Percentiles rank a stretch among this genome's conserved stretches.
Conservation (phyloP, 805 yeast genomes). For the Torulaspora quercuum region DNA sequence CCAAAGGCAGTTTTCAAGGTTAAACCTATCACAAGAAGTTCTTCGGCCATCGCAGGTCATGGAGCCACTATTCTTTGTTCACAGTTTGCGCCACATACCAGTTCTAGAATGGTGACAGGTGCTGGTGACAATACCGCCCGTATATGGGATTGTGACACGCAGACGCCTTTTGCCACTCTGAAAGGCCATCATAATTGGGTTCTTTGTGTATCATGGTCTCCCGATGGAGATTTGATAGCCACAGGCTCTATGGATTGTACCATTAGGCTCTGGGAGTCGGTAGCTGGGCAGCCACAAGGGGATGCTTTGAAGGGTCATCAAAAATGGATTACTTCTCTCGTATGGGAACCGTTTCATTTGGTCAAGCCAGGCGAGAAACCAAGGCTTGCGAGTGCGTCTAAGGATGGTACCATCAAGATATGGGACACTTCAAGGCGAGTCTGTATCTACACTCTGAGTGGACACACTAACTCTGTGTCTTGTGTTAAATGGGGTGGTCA, state of each 20-base stretch:
- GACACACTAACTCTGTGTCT: slow-evolving; percentile 85
- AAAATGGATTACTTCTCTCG: slow-evolving; percentile 83
- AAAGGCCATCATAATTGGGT: slow-evolving; percentile 93
- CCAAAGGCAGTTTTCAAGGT: slow-evolving; percentile 96
- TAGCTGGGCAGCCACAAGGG: slow-evolving; percentile 70
- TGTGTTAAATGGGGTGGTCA: slow-evolving; percentile 98
- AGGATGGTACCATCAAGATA: slow-evolving; percentile 82
- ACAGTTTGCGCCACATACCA: slow-evolving; percentile 87
- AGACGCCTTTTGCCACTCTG: slow-evolving; percentile 79
- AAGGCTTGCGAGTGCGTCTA: slow-evolving; percentile 80
- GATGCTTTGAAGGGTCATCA: slow-evolving; percentile 73
- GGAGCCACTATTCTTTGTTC: slow-evolving; percentile 90
- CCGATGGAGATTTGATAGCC: slow-evolving; percentile 86
- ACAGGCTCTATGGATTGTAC: slow-evolving; percentile 96
- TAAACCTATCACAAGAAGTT: slow-evolving; percentile 81
- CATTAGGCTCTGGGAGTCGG: slow-evolving; percentile 80
- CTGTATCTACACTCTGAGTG: slow-evolving; percentile 68
- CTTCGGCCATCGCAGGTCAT: slow-evolving; percentile 92
- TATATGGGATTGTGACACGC: slow-evolving; percentile 95
- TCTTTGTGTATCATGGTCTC: slow-evolving; percentile 84
- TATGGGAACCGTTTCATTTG: slow-evolving; percentile 93
- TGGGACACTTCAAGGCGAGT: slow-evolving; percentile 81
- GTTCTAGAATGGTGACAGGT: slow-evolving; percentile 86
- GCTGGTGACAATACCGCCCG: slow-evolving; percentile 96
- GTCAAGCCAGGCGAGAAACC: slow-evolving; percentile 63